phyloP scores from a whole-genome alignment of 495 filamentous ascomycete genomes.

The Pyrenula aspistea region DNA sequence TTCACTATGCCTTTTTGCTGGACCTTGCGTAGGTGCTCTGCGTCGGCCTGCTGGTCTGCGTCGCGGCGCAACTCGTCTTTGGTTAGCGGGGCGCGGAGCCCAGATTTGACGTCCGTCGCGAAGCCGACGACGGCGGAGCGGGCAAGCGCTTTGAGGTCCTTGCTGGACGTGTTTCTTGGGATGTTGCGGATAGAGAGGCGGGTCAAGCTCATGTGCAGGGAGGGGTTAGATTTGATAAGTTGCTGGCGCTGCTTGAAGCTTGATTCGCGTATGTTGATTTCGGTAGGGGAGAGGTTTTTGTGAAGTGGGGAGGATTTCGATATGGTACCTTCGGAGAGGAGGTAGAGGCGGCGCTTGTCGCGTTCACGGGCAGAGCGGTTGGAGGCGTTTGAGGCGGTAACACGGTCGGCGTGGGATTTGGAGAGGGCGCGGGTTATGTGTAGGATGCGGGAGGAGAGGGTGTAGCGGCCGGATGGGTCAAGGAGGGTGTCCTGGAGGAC shows the following conservation, averaged over 20 bases:
- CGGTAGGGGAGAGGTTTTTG: constrained; percentile 60
- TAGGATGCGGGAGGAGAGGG: constrained; percentile 75
- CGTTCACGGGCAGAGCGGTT: constrained; percentile 57
- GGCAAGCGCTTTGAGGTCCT: constrained; percentile 83
- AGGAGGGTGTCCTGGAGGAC: constrained; percentile 70
- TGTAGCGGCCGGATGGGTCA: constrained; percentile 73
- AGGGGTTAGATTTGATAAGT: constrained; percentile 80
- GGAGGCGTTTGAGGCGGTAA: constrained; percentile 55
- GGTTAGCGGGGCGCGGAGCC: constrained; percentile 59
- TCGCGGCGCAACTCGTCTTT: constrained; percentile 76
- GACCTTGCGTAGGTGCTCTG: constrained; percentile 62
- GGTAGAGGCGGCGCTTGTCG: constrained; percentile 86
- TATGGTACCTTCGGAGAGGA: constrained; percentile 79
- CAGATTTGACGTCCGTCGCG: constrained; percentile 73
- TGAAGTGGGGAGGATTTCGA: constrained; percentile 58
- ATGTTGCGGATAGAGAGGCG: constrained; percentile 92
- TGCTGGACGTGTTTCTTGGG: constrained; percentile 69
- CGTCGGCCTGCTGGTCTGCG: constrained; percentile 63
- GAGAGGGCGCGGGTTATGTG: constrained; percentile 76
- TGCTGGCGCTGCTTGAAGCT: constrained; percentile 79
- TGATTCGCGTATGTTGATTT: constrained; percentile 78
- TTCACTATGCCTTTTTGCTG: constrained; percentile 89
- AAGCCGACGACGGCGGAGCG: constrained; percentile 87
- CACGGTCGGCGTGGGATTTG: constrained; percentile 59
- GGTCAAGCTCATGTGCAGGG: constrained; percentile 78